Conservation (phyloP, 2,329 filamentous ascomycete species). For the Cladosporium oxysporum region DNA sequence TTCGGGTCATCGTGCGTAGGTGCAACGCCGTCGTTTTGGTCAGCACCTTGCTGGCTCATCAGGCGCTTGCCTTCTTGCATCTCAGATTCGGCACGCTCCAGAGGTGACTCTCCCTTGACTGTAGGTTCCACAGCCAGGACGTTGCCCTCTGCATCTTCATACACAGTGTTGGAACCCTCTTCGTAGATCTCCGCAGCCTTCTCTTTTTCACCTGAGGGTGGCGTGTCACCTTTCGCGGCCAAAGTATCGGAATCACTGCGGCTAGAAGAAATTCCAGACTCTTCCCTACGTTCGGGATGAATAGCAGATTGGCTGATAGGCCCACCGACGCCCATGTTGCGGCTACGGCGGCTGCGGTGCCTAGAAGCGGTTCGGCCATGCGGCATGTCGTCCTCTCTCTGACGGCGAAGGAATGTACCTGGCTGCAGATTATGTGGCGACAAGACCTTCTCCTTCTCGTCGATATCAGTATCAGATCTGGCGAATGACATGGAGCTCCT, state of each 20-base stretch:
- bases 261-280: slow-evolving; percentile 35
- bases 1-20: slow-evolving; percentile 50
- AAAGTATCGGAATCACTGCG: slow-evolving; percentile 49
- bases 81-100: slow-evolving; percentile 65
- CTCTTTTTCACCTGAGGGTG: slow-evolving; percentile 35
- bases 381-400: slow-evolving; percentile 70
- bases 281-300: slow-evolving; percentile 57
- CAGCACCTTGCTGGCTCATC: slow-evolving; percentile 53
- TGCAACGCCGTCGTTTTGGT: slow-evolving; percentile 44
- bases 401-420: slow-evolving; percentile 76
- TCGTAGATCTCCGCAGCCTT: slow-evolving; percentile 65
- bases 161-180: slow-evolving; percentile 75
- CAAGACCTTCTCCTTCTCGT: slow-evolving; percentile 48
- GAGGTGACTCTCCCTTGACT: slow-evolving; percentile 43
- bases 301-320: slow-evolving; percentile 91
- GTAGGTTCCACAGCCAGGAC: slow-evolving; percentile 69
- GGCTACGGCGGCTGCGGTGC: slow-evolving; percentile 60
- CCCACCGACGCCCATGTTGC: slow-evolving; percentile 76
- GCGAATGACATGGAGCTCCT: slow-evolving; percentile 73
- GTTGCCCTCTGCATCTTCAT: slow-evolving; percentile 86
- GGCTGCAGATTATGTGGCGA: slow-evolving; percentile 61
- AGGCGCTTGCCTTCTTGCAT: slow-evolving; percentile 53
- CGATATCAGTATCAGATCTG: slow-evolving; percentile 66
- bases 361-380: slow-evolving; percentile 67
- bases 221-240: slow-evolving; percentile 44